Percentiles rank a stretch among this genome's conserved stretches.
phyloP scores from a whole-genome alignment of 306 rosid genomes.

The Prunus davidiana region DNA sequence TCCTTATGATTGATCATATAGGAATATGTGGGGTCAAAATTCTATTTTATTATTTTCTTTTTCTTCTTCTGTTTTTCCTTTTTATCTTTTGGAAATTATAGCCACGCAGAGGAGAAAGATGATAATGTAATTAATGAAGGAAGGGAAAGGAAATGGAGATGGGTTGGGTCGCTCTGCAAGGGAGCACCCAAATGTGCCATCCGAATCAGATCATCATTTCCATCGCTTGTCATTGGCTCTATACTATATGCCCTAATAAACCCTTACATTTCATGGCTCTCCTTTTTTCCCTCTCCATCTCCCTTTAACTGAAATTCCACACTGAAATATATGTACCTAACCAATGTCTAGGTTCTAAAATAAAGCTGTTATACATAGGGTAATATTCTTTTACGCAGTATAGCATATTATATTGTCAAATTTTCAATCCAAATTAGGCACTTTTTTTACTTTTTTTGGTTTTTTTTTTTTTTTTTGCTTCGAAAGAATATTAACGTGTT shows the following conservation, averaged over 20 bases:
- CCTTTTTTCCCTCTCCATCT: neutral
- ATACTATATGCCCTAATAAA: neutral
- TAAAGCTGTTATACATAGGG: neutral
- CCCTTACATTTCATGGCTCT: slow-evolving; percentile 28
- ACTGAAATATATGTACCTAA: slow-evolving; percentile 11
- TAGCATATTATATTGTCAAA: too few species aligned
- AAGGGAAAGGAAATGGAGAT: slow-evolving; percentile 1
- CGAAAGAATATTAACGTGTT: neutral
- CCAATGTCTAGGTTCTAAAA: neutral
- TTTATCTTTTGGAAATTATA: neutral
- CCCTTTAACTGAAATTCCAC: slow-evolving; percentile 6
- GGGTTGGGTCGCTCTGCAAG: slow-evolving; percentile 38
- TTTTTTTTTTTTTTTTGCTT: neutral
- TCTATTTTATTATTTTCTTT: neutral
- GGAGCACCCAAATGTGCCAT: slow-evolving; percentile 62
- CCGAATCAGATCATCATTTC: slow-evolving; percentile 74
- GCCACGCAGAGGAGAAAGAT: slow-evolving; percentile 15
- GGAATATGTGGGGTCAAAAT: slow-evolving; percentile 33
- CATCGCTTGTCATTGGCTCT: slow-evolving; percentile 45
- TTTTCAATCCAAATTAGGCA: neutral
- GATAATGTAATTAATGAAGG: slow-evolving; percentile 38
- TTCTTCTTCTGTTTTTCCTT: neutral
- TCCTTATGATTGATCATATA: neutral
- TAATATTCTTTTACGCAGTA: neutral
- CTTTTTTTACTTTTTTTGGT: too few species aligned